Conservation (phyloP, 73 alveolate genomes). For the Tetrahymena malaccensis region DNA sequence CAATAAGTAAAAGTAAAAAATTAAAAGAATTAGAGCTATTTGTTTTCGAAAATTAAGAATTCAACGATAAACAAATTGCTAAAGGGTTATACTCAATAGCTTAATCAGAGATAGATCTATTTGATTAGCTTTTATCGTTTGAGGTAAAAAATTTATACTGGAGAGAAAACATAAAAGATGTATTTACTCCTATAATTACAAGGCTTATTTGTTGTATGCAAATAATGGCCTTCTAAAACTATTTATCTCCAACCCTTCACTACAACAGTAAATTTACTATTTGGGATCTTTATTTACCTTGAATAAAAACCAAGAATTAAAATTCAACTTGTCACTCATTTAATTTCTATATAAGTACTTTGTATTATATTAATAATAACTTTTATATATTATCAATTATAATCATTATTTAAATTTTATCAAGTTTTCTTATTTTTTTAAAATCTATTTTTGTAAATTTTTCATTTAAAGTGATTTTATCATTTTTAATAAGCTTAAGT, state of each 20-base stretch:
- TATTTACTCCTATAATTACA: background rate
- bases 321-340: background rate
- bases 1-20: background rate
- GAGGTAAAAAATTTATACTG: background rate
- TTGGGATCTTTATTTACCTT: background rate
- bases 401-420: no score
- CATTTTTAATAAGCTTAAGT: no score
- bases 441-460: no score
- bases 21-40: background rate
- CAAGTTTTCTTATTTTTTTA: no score
- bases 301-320: background rate
- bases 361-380: no score
- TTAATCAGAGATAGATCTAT: background rate
- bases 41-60: background rate
- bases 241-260: background rate
- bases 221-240: background rate
- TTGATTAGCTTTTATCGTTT: background rate
- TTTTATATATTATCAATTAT: no score
- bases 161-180: background rate
- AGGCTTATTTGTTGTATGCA: background rate
- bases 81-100: background rate
- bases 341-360: no score
- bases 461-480: no score
- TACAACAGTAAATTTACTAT: background rate
- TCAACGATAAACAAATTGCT: background rate